Base-by-base conservation (phyloP, 2,329 filamentous ascomycete genomes). In the Aspergillus awamori region DNA sequence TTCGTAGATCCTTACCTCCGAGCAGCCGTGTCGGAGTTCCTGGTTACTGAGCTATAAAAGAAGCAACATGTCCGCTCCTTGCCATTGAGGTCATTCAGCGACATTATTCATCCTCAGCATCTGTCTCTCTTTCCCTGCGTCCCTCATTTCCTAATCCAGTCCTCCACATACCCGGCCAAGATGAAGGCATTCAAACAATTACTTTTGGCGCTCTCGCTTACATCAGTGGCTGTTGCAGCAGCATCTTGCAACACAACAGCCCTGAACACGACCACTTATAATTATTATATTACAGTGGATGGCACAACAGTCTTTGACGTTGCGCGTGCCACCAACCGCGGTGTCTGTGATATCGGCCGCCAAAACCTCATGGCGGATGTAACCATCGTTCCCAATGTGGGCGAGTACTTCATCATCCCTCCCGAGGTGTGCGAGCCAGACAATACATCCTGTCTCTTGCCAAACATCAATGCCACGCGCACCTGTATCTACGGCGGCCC, bases 401-500 rank as follows among this genome's bases (percentile, higher is more conserved):
- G 64, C 8, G 57, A 67, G 47, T 30, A 57, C 2, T 49, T 67
- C 47, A 33, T 60, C 13, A 65, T 66, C 28, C 64, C 64, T 5
- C 43, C 36, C 4, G 53, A 66, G 47, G 54, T 51, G 20, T 66
- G 65, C 59, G 24, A 55, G 8, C 65, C 63, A 5, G 65, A 68
- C 47, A 61, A 61, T 26, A 30, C 45, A 4, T 55, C 58, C n/a
- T 68, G 66, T 39, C 28, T 68, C 5, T 28, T 68, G 5, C 47
- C 58, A 2, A 45, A 55, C 8, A 54, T 36, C 10, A 56, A 52
- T 39, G 36, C 49, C 4, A 64, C 53, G 2, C 54, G 61, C 26
- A 47, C 58, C 28, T 68, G 66, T 11, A 52, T 68, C 28, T 39
- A 57, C 13, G 65, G 65, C 24, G 66, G 66, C 1, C 66, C 66